Evolutionary conservation across 106 monocot species (phyloP).

Genomic region (Amphibolis antarctica): DNA sequence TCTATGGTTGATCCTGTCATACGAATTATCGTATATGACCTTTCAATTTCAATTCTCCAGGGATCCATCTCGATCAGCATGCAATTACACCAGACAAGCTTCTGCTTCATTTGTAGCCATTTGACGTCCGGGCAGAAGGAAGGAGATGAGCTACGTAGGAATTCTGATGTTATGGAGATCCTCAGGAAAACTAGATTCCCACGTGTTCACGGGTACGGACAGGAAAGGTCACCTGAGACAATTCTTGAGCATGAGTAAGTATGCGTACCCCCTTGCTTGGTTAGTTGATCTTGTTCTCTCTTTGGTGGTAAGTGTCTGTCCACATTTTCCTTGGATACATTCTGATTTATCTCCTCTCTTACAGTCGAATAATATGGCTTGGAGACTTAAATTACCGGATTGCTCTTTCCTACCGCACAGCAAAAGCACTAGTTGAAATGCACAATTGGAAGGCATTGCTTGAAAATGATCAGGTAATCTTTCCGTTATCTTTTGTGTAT

Average conservation of each 20-base stretch:
- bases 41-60: constrained; percentile 14
- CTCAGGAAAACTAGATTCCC: constrained; percentile 68
- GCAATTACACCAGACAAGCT: constrained; percentile 68
- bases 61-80: constrained; percentile 79
- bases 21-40: not conserved
- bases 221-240: constrained; percentile 51
- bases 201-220: constrained; percentile 24
- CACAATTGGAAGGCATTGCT: constrained; percentile 64
- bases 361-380: constrained; percentile 68
- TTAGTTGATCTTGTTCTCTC: not conserved
- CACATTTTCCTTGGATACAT: not conserved
- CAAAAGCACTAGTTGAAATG: constrained; percentile 70
- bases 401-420: constrained; percentile 66
- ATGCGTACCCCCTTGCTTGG: not conserved
- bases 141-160: constrained; percentile 71
- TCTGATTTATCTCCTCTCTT: constrained; percentile 2
- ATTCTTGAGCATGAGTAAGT: constrained; percentile 73
- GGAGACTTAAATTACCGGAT: constrained; percentile 81
- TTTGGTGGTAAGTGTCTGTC: not conserved
- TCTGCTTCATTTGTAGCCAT: constrained; percentile 74
- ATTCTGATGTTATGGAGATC: constrained; percentile 76
- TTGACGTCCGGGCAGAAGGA: constrained; percentile 71
- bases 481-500: not conserved
- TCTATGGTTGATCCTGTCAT: not conserved
- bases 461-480: constrained; percentile 78